Evolutionary conservation across 192 early-diverging fungal genomes (phyloP), one percentile per base, ranked within the genome.

Genomic region (Rhizophagus clarus): DNA sequence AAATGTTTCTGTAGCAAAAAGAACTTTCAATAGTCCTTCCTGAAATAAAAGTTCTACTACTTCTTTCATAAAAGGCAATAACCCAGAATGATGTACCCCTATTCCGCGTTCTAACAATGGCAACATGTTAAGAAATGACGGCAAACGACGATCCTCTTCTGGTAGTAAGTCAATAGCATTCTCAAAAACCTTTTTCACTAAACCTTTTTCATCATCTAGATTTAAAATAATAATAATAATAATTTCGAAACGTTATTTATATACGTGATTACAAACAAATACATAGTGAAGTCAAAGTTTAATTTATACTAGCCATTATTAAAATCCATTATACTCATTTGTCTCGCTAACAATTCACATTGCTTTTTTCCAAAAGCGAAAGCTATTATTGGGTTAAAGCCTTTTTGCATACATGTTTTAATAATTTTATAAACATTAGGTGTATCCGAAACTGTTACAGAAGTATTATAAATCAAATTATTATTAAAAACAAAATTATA

Each of bases 1-100:
- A 84, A 99, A 99, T 1, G 98, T 99, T 87, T 99, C 98, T 3
- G 97, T 99, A 29, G 97, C 97, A 91, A 99, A 99, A 63, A 99
- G 85, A n/a, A 96, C 95, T 85, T 99, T 99, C 42, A 99, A 84
- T 76, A 99, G 82, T n/a, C 96, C 96, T 85, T 97, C 96, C 82
- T 97, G 96, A 86, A 99, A 99, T 61, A 99, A 86, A 85, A 99
- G 95, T 87, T 99, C 97, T 62, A 97, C 96, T 11, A 96, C 93
- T 87, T 99, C 97, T 83, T 99, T 99, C 68, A 99, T 86, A 74
- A 99, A 96, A 17, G 97, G 97, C 68, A 99, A 85, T 47, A 99
- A 83, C 34, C 97, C 97, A 77, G 95, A 95, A 85, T 99, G 97
- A 88, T 99, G 96, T 79, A 99, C 96, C 51, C 96, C 97, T 81